Evolutionary conservation across 768 basidiomycete genomes (phyloP).

Genomic region (Rossbeevera mucosa): DNA sequence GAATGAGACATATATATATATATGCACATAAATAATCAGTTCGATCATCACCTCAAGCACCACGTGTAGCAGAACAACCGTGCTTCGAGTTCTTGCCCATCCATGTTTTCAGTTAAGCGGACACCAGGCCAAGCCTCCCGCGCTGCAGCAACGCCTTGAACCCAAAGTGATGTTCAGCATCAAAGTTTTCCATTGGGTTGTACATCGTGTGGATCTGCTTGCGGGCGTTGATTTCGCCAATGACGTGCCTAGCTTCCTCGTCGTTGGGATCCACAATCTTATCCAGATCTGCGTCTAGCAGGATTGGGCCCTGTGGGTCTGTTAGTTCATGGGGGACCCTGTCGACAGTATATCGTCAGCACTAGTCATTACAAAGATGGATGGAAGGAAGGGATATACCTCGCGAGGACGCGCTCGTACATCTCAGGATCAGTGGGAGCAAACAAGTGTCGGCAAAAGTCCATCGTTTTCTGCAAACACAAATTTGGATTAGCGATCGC

Average conservation of each 20-base stretch:
- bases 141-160: not conserved
- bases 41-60: no score
- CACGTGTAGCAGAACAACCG: not conserved
- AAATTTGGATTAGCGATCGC: not conserved
- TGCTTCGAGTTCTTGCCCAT: not conserved
- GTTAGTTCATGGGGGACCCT: not conserved
- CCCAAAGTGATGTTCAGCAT: not conserved
- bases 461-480: not conserved
- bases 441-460: not conserved
- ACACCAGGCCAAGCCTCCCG: not conserved
- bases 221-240: not conserved
- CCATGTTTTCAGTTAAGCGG: not conserved
- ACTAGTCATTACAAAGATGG: not conserved
- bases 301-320: not conserved
- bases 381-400: not conserved
- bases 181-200: not conserved
- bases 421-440: not conserved
- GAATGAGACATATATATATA: not conserved
- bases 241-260: not conserved
- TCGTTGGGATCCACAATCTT: not conserved
- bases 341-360: not conserved
- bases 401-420: not conserved
- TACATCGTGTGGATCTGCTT: not conserved
- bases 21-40: not conserved
- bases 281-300: not conserved